phyloP scores from a whole-genome alignment of 345 rosid species.

The Adansonia digitata region DNA sequence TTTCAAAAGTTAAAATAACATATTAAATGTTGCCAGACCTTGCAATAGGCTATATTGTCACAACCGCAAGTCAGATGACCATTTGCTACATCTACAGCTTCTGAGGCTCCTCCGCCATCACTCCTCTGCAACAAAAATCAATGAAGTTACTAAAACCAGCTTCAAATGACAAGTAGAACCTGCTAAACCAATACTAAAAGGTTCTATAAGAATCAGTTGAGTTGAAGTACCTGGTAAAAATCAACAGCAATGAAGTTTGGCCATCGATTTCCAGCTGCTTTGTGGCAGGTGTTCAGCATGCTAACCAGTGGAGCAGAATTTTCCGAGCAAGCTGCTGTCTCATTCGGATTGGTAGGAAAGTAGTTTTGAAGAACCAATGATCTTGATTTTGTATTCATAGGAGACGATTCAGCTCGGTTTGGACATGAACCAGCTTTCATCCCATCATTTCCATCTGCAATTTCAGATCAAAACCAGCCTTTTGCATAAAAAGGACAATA shows the following conservation, averaged over 20 bases:
- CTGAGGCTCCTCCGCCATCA: slow-evolving; percentile 89
- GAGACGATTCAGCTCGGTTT: slow-evolving; percentile 64
- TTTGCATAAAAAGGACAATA: background rate
- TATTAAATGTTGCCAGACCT: slow-evolving; percentile 34
- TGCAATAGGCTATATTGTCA: slow-evolving; percentile 65
- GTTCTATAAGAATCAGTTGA: background rate
- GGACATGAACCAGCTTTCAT: slow-evolving; percentile 64
- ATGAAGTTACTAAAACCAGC: background rate
- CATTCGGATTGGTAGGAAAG: slow-evolving; percentile 62
- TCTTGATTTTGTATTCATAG: slow-evolving; percentile 47
- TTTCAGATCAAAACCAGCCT: slow-evolving; percentile 27
- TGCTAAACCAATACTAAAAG: background rate
- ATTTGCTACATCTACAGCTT: slow-evolving; percentile 75
- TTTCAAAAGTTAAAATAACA: background rate
- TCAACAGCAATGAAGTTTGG: slow-evolving; percentile 97
- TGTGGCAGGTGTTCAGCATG: slow-evolving; percentile 65
- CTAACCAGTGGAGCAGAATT: slow-evolving; percentile 66
- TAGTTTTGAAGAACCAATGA: slow-evolving; percentile 73
- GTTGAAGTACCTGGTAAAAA: slow-evolving; percentile 62
- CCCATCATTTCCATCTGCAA: slow-evolving; percentile 82
- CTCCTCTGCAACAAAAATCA: slow-evolving; percentile 51
- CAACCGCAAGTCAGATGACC: slow-evolving; percentile 97
- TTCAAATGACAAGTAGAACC: background rate
- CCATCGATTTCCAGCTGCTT: slow-evolving; percentile 83
- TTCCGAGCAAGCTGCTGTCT: slow-evolving; percentile 53